phyloP scores from a whole-genome alignment of 108 stramenopile genomes.

The Asterionellopsis glacialis region DNA sequence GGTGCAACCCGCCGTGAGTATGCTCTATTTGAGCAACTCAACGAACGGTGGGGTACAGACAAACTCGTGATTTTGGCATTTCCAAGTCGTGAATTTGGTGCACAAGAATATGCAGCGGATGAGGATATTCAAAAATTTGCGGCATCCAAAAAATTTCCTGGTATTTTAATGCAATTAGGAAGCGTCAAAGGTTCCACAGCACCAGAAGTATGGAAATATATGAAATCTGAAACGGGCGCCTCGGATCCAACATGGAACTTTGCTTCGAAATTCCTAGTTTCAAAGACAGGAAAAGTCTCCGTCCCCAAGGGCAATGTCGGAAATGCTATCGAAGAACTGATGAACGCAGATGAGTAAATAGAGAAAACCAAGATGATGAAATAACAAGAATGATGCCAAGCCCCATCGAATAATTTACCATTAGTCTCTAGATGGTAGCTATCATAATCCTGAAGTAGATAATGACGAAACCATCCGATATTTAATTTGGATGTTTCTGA shows the following conservation, averaged over 20 bases:
- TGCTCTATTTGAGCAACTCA: slow-evolving; percentile 33
- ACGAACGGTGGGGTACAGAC: slow-evolving; percentile 23
- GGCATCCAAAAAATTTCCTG: slow-evolving; percentile 25
- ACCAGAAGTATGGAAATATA: slow-evolving; percentile 32
- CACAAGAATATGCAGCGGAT: slow-evolving; percentile 31
- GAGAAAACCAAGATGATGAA: too few species aligned
- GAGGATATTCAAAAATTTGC: slow-evolving; percentile 27
- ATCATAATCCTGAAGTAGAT: not conserved
- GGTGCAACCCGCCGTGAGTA: slow-evolving; percentile 41
- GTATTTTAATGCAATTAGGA: slow-evolving; percentile 38
- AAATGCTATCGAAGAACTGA: too few species aligned
- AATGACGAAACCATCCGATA: not conserved
- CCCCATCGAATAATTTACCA: too few species aligned
- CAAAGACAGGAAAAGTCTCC: slow-evolving; percentile 15
- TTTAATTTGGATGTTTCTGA: too few species aligned
- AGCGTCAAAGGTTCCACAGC: slow-evolving; percentile 22
- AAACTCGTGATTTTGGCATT: slow-evolving; percentile 30
- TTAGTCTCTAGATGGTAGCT: not conserved
- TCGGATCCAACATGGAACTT: slow-evolving; percentile 41
- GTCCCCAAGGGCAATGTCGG: too few species aligned
- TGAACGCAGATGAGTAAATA: too few species aligned
- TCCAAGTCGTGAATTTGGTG: slow-evolving; percentile 33
- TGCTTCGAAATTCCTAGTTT: slow-evolving; percentile 28
- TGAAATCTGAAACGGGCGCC: slow-evolving; percentile 19
- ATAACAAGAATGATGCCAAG: too few species aligned